Conservation (phyloP, 768 basidiomycete species). For the Russula sp. region DNA sequence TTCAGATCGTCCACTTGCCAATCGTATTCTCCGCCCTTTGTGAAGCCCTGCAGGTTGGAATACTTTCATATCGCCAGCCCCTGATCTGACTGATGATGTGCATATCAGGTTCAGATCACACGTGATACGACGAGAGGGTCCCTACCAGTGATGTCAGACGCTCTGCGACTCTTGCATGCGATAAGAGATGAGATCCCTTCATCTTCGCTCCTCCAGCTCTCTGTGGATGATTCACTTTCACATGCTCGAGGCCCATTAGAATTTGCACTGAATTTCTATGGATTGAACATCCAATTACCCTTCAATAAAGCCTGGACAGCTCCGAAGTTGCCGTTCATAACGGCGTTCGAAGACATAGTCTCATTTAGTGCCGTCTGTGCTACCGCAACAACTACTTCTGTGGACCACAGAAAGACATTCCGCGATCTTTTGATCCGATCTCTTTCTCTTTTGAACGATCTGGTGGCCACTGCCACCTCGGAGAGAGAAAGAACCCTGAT, state of each 20-base stretch:
- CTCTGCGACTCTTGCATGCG: conserved; percentile 7
- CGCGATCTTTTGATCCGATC: conserved; percentile 48
- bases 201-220: conserved; percentile 4
- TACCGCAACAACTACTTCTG: conserved; percentile 13
- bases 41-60: conserved; percentile 54
- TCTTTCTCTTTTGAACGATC: conserved; percentile 43
- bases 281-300: conserved; percentile 26
- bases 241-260: conserved; percentile 10
- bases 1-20: conserved; percentile 72
- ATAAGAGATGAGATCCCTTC: conserved; percentile 14
- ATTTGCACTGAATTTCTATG: conserved; percentile 42
- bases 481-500: conserved; percentile 28
- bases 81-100: background rate
- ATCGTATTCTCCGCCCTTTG: conserved; percentile 64
- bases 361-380: conserved; percentile 43
- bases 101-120: conserved; percentile 4
- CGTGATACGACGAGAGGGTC: background rate
- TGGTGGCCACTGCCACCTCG: conserved; percentile 39
- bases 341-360: conserved; percentile 49
- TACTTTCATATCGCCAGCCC: background rate
- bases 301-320: conserved; percentile 14
- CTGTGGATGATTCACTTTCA: background rate
- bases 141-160: conserved; percentile 7
- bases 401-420: conserved; percentile 28
- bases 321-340: conserved; percentile 44